phyloP scores from a whole-genome alignment of 2,329 filamentous ascomycete species.

The Macrophomina tecta region DNA sequence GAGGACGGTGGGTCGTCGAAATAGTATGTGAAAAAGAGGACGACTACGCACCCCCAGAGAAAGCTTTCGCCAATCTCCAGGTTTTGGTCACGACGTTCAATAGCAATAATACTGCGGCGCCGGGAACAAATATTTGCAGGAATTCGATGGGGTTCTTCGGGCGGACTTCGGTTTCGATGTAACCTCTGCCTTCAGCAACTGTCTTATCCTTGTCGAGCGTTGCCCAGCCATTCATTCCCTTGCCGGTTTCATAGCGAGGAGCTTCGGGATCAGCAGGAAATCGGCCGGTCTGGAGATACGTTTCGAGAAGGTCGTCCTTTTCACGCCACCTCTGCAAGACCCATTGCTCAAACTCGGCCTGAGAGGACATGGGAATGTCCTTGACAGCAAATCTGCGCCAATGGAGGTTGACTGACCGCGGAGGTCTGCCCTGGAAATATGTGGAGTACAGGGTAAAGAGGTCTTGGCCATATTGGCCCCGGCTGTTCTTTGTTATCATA shows the following conservation, averaged over 20 bases:
- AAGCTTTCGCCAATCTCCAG: constrained; percentile 1
- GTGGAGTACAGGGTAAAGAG: constrained; percentile 85
- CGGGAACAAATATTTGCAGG: constrained; percentile 49
- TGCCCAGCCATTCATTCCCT: constrained; percentile 6
- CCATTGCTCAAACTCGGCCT: constrained; percentile 79
- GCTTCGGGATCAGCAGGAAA: constrained; percentile 71
- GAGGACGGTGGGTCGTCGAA: constrained; percentile 3
- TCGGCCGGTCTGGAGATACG: constrained; percentile 74
- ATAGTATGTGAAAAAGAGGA: constrained; percentile 14
- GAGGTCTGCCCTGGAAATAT: constrained; percentile 86
- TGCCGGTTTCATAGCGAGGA: constrained; percentile 16
- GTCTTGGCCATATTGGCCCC: constrained; percentile 76
- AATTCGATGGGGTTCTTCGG: constrained; percentile 49
- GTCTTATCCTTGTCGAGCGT: constrained; percentile 18
- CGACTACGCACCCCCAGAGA: constrained; percentile 9
- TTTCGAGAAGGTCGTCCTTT: constrained; percentile 86
- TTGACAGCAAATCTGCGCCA: constrained; percentile 85
- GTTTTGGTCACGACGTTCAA: constrained; percentile 18
- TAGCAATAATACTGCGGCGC: constrained; percentile 5
- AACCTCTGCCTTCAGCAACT: constrained; percentile 34
- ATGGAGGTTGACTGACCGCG: constrained; percentile 94
- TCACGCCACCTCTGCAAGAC: constrained; percentile 84
- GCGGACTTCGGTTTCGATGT: constrained; percentile 55
- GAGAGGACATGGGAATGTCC: constrained; percentile 79
- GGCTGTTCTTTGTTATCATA: constrained; percentile 36